Evolutionary conservation across 768 basidiomycete genomes (phyloP).

Genomic region (Boletus coccyginus): DNA sequence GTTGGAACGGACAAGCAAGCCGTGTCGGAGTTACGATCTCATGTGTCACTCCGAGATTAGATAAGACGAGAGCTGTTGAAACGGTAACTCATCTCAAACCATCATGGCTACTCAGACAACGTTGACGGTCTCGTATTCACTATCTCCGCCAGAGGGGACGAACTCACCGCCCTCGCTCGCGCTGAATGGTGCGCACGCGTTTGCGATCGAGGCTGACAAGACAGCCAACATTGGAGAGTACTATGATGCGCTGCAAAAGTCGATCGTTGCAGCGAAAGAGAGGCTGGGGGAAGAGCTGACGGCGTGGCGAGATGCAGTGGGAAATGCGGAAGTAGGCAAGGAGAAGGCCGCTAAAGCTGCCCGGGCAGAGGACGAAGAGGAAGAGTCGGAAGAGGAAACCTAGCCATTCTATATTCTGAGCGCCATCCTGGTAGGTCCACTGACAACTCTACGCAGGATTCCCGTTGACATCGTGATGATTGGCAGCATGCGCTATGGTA

Average conservation of each 20-base stretch:
- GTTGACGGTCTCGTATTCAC: conserved; percentile 21
- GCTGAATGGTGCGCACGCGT: conserved; percentile 22
- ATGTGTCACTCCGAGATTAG: too few relatives aligned
- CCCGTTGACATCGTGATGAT: background rate
- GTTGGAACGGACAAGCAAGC: too few relatives aligned
- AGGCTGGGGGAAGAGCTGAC: conserved; percentile 68
- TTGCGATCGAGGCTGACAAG: conserved; percentile 23
- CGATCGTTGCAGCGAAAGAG: conserved; percentile 51
- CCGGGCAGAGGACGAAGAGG: conserved; percentile 47
- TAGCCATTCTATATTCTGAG: background rate
- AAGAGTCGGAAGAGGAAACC: conserved; percentile 36
- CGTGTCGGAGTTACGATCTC: too few relatives aligned
- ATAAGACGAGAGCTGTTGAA: conserved; percentile 17
- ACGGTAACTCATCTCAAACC: background rate
- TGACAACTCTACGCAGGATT: background rate
- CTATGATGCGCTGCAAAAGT: conserved; percentile 47
- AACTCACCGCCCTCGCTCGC: conserved; percentile 20
- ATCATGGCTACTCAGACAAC: conserved; percentile 15
- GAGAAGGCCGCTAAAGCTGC: conserved; percentile 46
- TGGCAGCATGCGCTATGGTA: background rate
- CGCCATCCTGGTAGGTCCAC: background rate
- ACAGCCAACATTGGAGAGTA: conserved; percentile 29
- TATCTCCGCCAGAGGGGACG: conserved; percentile 21
- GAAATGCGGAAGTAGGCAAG: conserved; percentile 59
- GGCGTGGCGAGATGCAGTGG: conserved; percentile 70